phyloP scores from a whole-genome alignment of 345 rosid genomes.

The Eutrema yunnanense region DNA sequence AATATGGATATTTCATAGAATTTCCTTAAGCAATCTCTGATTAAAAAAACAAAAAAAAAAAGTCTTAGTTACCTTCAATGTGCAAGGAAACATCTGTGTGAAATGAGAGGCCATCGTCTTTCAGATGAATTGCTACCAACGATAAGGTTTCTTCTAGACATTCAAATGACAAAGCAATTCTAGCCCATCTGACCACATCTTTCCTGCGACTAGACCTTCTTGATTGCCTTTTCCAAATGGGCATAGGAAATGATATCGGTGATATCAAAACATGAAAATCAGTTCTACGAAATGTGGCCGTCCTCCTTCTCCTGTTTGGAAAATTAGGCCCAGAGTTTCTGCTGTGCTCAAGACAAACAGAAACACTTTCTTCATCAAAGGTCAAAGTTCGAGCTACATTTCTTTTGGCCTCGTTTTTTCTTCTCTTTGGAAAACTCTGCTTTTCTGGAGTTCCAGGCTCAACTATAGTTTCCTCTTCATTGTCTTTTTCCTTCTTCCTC shows the following conservation, averaged over 20 bases:
- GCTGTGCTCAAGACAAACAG: slow-evolving; percentile 1
- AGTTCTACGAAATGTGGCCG: neutral
- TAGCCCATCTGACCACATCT: neutral
- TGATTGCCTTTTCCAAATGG: slow-evolving; percentile 5
- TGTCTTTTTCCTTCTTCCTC: neutral
- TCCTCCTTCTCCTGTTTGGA: slow-evolving; percentile 8
- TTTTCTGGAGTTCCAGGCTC: slow-evolving; percentile 15
- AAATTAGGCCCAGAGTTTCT: neutral
- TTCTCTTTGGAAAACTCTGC: neutral
- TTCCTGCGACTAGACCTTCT: neutral
- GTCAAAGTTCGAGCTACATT: neutral
- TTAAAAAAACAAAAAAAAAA: neutral
- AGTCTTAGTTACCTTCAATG: neutral
- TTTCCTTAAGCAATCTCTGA: neutral
- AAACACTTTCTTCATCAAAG: neutral
- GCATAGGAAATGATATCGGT: neutral
- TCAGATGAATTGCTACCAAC: neutral
- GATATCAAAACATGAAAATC: neutral
- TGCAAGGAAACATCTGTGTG: no score
- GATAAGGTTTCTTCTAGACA: neutral
- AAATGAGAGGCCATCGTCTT: neutral
- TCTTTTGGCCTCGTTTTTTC: neutral
- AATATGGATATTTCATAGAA: neutral
- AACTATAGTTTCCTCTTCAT: neutral
- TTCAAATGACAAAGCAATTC: neutral